These are phyloP conservation scores for Carex myosuroides DNA, from an alignment of 176 grass and related monocot genomes.

Conservation along the genomic window DNA sequence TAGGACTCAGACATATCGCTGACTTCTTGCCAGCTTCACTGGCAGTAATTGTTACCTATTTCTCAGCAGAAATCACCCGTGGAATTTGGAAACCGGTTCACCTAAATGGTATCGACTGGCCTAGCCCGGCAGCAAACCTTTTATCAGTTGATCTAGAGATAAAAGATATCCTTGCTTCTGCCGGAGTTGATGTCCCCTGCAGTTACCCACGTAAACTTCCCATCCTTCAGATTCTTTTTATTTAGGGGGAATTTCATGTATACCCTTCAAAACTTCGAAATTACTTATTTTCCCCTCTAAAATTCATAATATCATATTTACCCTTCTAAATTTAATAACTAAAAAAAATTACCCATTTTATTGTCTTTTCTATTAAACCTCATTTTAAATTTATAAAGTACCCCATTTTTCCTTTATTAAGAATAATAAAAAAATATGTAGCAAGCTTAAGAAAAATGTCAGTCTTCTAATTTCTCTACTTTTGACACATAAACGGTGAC, in stretches of 20 bases:
- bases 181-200: slow-evolving; percentile 56
- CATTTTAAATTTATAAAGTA: no score
- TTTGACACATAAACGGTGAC: no score
- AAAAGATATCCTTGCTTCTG: slow-evolving; percentile 71
- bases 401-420: no score
- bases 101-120: slow-evolving; percentile 51
- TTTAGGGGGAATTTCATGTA: not conserved
- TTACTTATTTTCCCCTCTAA: no score
- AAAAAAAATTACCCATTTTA: no score
- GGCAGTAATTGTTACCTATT: slow-evolving; percentile 36
- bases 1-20: slow-evolving; percentile 52
- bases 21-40: slow-evolving; percentile 51
- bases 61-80: slow-evolving; percentile 50
- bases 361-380: no score
- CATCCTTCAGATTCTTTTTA: not conserved
- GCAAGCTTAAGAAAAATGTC: no score
- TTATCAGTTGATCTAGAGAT: slow-evolving; percentile 51
- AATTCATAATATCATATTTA: no score
- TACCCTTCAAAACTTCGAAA: no score
- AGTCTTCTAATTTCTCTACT: no score
- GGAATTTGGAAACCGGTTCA: slow-evolving; percentile 52
- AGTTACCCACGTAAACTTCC: slow-evolving; percentile 41
- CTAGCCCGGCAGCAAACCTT: slow-evolving; percentile 41
- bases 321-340: no score
- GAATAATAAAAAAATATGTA: no score